Conservation (phyloP, 2,329 filamentous ascomycete genomes). For the Tolypocladium tundrense region DNA sequence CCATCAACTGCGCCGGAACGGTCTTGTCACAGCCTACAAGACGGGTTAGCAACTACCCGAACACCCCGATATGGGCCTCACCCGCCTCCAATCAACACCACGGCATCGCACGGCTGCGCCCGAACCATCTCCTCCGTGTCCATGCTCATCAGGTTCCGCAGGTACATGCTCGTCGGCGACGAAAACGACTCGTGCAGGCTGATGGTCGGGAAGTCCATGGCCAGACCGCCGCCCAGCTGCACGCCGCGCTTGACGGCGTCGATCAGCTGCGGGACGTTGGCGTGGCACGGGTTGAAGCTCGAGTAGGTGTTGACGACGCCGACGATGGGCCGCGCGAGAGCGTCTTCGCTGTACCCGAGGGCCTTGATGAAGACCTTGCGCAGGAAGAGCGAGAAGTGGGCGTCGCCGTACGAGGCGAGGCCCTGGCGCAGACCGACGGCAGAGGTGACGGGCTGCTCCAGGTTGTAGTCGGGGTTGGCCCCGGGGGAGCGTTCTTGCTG, state of each 20-base stretch:
- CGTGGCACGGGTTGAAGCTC: constrained; percentile 65
- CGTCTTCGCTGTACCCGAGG: constrained; percentile 62
- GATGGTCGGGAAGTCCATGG: constrained; percentile 66
- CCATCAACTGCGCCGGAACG: constrained; percentile 65
- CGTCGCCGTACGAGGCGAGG: constrained; percentile 59
- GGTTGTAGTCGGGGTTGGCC: constrained; percentile 45
- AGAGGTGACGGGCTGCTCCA: constrained; percentile 40
- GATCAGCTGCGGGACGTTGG: constrained; percentile 60
- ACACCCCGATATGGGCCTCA: no score
- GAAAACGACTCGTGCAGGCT: constrained; percentile 61
- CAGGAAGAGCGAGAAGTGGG: constrained; percentile 65
- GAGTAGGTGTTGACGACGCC: constrained; percentile 67
- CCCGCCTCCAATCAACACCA: constrained; percentile 55
- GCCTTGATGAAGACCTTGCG: constrained; percentile 72
- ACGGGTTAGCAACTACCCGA: neutral
- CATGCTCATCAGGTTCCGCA: constrained; percentile 69
- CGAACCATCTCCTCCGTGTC: constrained; percentile 71
- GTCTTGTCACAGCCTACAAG: constrained; percentile 63
- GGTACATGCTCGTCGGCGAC: constrained; percentile 63
- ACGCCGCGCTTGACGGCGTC: constrained; percentile 61
- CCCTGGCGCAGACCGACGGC: constrained; percentile 49
- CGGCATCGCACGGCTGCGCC: constrained; percentile 60
- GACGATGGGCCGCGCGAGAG: constrained; percentile 60
- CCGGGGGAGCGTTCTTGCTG: neutral
- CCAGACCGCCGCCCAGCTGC: constrained; percentile 54